Conservation (phyloP, 2,329 filamentous ascomycete genomes). For the Colletotrichum graminicola region DNA sequence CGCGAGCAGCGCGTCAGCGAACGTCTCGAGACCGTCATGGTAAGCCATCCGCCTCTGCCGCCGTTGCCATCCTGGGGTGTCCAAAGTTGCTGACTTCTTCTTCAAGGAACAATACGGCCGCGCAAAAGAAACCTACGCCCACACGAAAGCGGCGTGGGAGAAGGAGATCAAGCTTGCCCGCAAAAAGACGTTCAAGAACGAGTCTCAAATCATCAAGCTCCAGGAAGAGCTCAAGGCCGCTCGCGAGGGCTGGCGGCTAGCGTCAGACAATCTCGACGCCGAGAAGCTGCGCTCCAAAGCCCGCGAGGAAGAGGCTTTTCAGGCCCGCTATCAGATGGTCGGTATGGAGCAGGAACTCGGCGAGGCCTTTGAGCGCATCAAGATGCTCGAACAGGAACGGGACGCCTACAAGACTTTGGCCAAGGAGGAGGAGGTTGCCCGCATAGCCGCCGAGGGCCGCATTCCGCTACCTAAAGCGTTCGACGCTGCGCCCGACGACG, state of each 20-base stretch:
- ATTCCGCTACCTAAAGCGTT: conserved; percentile 71
- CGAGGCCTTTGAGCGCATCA: conserved; percentile 72
- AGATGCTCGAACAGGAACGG: conserved; percentile 78
- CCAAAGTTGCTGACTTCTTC: conserved; percentile 26
- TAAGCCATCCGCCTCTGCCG: conserved; percentile 49
- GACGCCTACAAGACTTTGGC: conserved; percentile 79
- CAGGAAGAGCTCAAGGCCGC: conserved; percentile 79
- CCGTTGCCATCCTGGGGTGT: background rate
- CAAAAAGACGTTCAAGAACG: conserved; percentile 82
- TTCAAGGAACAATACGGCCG: conserved; percentile 76
- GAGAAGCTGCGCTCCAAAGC: conserved; percentile 72
- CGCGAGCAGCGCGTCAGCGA: conserved; percentile 76
- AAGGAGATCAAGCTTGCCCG: conserved; percentile 78
- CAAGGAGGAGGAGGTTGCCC: conserved; percentile 79
- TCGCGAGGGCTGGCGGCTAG: conserved; percentile 64
- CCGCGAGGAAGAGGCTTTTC: conserved; percentile 77
- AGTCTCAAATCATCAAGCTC: conserved; percentile 76
- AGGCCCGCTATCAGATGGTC: conserved; percentile 74
- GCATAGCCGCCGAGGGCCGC: conserved; percentile 78
- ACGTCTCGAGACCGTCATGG: conserved; percentile 77
- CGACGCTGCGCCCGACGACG: conserved; percentile 63
- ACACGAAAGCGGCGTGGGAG: conserved; percentile 77
- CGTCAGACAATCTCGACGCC: conserved; percentile 70
- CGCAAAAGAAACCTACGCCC: conserved; percentile 76
- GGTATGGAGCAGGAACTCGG: conserved; percentile 76